A percentile compares a stretch with the other conserved stretches of the same genome.
phyloP scores from a whole-genome alignment of 306 rosid genomes.

The Quercus ilex region DNA sequence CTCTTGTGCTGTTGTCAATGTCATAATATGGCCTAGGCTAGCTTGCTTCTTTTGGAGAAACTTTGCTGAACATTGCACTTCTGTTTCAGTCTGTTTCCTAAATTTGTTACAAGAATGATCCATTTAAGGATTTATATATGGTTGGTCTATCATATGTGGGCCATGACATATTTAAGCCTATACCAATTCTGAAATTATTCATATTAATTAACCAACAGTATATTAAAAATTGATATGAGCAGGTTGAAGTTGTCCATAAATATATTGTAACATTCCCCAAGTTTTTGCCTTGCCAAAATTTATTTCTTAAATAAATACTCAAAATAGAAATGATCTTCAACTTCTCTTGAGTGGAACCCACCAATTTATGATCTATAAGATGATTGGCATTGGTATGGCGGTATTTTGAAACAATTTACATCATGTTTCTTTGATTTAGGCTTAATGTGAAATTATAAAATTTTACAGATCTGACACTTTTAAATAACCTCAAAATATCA shows the following conservation, averaged over 20 bases:
- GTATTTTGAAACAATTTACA: not conserved
- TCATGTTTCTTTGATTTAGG: not conserved
- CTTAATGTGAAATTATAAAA: not conserved
- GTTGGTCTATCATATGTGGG: slow-evolving; percentile 1
- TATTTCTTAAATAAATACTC: not conserved
- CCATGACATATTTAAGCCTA: not conserved
- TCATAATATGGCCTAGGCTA: slow-evolving; percentile 26
- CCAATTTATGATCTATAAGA: not conserved
- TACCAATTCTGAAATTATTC: too few species aligned
- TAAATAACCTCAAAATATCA: slow-evolving; percentile 19
- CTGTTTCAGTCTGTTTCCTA: slow-evolving; percentile 24
- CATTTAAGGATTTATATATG: not conserved
- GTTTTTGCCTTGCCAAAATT: not conserved
- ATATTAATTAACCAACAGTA: too few species aligned
- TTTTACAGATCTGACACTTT: not conserved
- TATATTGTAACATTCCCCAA: not conserved
- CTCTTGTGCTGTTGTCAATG: slow-evolving; percentile 31
- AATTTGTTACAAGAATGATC: not conserved
- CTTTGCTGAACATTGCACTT: slow-evolving; percentile 25
- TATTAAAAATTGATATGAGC: too few species aligned
- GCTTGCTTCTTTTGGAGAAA: slow-evolving; percentile 56
- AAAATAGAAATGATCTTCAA: too few species aligned
- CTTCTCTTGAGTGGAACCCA: too few species aligned
- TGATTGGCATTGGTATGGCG: not conserved
- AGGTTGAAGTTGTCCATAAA: not conserved